A percentile compares a stretch with the other conserved stretches of the same genome.
Evolutionary conservation across 306 rosid genomes (phyloP).

Genomic region (Vachellia pachyceras): DNA sequence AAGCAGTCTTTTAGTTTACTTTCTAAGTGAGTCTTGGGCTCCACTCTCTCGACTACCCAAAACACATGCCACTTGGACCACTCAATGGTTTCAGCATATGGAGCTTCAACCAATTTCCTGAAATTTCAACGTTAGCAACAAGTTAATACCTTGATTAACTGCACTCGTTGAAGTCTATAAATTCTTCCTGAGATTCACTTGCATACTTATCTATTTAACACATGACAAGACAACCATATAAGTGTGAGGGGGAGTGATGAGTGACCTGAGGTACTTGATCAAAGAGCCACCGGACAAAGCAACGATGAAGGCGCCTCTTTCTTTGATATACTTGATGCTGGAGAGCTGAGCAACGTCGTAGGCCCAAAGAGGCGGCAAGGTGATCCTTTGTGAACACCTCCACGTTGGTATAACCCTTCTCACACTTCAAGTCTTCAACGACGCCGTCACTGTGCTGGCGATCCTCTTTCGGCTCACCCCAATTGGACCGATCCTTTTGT

Average conservation of each 20-base stretch:
- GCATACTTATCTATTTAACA: background rate
- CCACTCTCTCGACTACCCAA: conserved; percentile 74
- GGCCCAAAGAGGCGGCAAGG: conserved; percentile 58
- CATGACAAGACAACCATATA: background rate
- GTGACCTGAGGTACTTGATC: conserved; percentile 45
- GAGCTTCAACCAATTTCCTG: conserved; percentile 67
- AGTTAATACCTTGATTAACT: background rate
- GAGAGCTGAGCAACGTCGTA: conserved; percentile 66
- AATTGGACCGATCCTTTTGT: background rate
- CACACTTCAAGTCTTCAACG: conserved; percentile 45
- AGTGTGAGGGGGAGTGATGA: background rate
- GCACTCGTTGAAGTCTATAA: background rate
- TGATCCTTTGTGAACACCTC: conserved; percentile 64
- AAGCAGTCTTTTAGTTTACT: conserved; percentile 70
- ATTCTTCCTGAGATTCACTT: background rate
- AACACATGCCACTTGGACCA: conserved; percentile 72
- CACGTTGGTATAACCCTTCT: conserved; percentile 45
- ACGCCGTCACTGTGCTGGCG: conserved; percentile 26
- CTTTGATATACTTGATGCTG: conserved; percentile 49
- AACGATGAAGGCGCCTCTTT: conserved; percentile 64
- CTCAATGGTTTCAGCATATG: conserved; percentile 49
- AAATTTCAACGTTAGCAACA: background rate
- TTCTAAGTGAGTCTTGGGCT: conserved; percentile 60
- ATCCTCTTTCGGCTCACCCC: background rate
- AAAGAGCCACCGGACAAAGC: conserved; percentile 78